A percentile compares a stretch with the other conserved stretches of the same genome.
Evolutionary conservation across 2,329 filamentous ascomycete species (phyloP).

Genomic region (Lachnellula subtilissima): DNA sequence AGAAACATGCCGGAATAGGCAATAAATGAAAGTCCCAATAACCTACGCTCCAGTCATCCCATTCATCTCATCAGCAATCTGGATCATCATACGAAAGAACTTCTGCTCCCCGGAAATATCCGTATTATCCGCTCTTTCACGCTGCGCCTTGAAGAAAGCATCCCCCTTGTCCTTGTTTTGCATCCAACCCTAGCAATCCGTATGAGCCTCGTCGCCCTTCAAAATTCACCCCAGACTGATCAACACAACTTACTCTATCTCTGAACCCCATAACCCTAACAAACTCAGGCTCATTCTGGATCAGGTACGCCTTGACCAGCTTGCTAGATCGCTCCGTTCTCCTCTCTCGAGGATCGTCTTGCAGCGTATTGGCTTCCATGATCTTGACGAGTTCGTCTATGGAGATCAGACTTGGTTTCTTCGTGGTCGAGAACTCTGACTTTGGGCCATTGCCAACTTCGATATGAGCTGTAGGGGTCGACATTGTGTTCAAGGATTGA

Average conservation of each 20-base stretch:
- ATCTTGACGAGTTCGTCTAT: slow-evolving; percentile 5
- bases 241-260: slow-evolving; percentile 12
- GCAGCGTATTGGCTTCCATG: slow-evolving; percentile 1
- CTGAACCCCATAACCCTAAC: slow-evolving; percentile 15
- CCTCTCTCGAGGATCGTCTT: slow-evolving; percentile 2
- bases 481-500: neutral
- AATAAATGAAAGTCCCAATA: too few species aligned
- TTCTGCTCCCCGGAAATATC: slow-evolving; percentile 12
- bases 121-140: slow-evolving; percentile 34
- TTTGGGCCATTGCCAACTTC: neutral
- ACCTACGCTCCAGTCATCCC: slow-evolving; percentile 1
- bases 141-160: slow-evolving; percentile 38
- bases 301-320: slow-evolving; percentile 16
- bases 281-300: slow-evolving; percentile 16
- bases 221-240: too few species aligned
- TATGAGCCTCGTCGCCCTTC: neutral
- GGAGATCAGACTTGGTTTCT: neutral
- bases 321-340: slow-evolving; percentile 2
- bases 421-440: neutral
- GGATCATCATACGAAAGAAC: slow-evolving; percentile 41
- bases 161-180: slow-evolving; percentile 42
- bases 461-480: neutral
- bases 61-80: slow-evolving; percentile 41
- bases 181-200: slow-evolving; percentile 33
- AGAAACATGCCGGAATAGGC: too few species aligned